Percentiles rank a stretch among this genome's conserved stretches.
Conservation (phyloP, 169 alveolate genomes). For the Cryptosporidium viatorum region DNA sequence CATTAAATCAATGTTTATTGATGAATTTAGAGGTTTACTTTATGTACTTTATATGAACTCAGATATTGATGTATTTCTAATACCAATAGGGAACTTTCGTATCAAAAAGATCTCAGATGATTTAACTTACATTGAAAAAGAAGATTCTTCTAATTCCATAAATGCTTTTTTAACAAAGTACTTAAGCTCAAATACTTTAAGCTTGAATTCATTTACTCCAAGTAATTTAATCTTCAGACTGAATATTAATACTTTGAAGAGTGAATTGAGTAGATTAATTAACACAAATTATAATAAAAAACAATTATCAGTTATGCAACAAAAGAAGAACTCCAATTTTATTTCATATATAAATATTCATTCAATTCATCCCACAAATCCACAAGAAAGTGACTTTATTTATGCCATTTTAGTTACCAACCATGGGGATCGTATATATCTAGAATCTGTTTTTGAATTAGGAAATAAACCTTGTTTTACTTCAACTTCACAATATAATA, state of each 20-base stretch:
- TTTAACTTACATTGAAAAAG: constrained; percentile 38
- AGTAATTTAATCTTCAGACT: constrained; percentile 8
- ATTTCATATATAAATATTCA: background rate
- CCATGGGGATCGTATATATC: constrained; percentile 46
- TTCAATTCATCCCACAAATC: constrained; percentile 59
- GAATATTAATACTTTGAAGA: constrained; percentile 10
- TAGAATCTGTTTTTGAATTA: constrained; percentile 36
- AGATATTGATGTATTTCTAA: constrained; percentile 54
- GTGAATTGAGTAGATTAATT: constrained; percentile 13
- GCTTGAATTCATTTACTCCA: background rate
- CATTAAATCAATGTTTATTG: constrained; percentile 38
- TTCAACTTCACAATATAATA: background rate
- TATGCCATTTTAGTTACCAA: constrained; percentile 28
- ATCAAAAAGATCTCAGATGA: constrained; percentile 57
- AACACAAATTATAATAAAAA: background rate
- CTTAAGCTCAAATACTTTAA: background rate
- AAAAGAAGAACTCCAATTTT: background rate
- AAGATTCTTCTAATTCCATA: background rate
- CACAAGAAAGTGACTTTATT: constrained; percentile 57
- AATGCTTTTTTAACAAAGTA: background rate
- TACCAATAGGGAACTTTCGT: constrained; percentile 11
- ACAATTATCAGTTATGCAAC: background rate
- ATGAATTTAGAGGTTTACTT: constrained; percentile 62
- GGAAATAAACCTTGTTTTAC: background rate
- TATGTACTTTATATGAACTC: constrained; percentile 47